These are phyloP conservation scores for Tylopilus plumbeoviolaceoides DNA, from an alignment of 768 basidiomycete species.

Conservation along the genomic window DNA sequence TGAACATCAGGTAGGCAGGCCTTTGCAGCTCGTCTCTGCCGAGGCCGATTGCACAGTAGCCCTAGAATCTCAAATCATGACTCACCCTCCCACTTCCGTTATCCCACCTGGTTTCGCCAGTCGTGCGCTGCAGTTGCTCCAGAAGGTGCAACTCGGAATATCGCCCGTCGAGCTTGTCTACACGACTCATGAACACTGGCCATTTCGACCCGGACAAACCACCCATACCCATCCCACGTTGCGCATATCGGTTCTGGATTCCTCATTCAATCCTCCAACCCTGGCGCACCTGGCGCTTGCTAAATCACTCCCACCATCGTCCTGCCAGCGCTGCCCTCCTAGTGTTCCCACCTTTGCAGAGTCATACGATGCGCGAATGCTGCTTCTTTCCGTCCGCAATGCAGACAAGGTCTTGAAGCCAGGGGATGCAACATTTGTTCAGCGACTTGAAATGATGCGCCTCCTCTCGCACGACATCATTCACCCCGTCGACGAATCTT, in stretches of 20 bases:
- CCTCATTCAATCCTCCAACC: slow-evolving; percentile 93
- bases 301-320: slow-evolving; percentile 34
- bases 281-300: slow-evolving; percentile 78
- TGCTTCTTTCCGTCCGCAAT: slow-evolving; percentile 82
- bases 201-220: slow-evolving; percentile 36
- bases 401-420: slow-evolving; percentile 75
- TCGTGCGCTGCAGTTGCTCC: slow-evolving; percentile 18
- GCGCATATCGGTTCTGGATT: slow-evolving; percentile 75
- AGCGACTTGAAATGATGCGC: slow-evolving; percentile 85
- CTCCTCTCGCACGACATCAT: slow-evolving; percentile 56
- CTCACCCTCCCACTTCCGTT: slow-evolving; percentile 2
- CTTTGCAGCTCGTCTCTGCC: neutral
- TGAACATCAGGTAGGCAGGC: neutral
- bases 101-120: slow-evolving; percentile 18
- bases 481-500: slow-evolving; percentile 1
- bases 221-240: slow-evolving; percentile 24
- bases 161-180: slow-evolving; percentile 58
- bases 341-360: neutral
- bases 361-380: slow-evolving; percentile 67
- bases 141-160: slow-evolving; percentile 40
- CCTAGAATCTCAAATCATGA: neutral
- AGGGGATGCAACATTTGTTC: slow-evolving; percentile 68
- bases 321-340: neutral
- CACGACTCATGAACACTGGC: slow-evolving; percentile 62
- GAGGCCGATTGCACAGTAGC: no score